phyloP scores from a whole-genome alignment of 768 basidiomycete genomes.

The Podaxis pistillaris region DNA sequence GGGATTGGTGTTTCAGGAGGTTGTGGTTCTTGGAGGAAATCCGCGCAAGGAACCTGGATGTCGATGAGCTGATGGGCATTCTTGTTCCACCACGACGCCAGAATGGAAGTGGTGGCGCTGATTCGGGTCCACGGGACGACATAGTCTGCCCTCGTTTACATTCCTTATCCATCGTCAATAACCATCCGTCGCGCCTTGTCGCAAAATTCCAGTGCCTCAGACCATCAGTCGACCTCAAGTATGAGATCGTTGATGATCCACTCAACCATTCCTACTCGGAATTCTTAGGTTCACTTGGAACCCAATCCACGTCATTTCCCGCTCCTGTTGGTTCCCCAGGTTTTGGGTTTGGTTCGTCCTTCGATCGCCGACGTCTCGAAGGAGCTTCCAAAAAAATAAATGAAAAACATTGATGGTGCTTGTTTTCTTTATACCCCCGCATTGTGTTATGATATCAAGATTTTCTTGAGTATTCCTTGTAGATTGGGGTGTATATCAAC shows the following conservation, averaged over 20 bases:
- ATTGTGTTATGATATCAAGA: too few relatives aligned
- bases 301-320: background rate
- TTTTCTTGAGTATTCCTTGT: too few relatives aligned
- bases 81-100: background rate
- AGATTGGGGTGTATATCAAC: too few relatives aligned
- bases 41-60: background rate
- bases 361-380: background rate
- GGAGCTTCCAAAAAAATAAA: background rate
- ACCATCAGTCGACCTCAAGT: background rate
- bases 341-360: background rate
- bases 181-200: background rate
- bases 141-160: background rate
- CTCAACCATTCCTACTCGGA: background rate
- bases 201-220: background rate
- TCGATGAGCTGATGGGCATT: background rate
- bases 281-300: background rate
- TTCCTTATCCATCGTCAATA: background rate
- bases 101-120: background rate
- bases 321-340: background rate
- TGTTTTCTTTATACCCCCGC: background rate
- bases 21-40: conserved; percentile 24
- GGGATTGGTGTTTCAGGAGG: conserved; percentile 30
- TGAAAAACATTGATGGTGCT: background rate
- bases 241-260: background rate
- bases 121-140: background rate